A percentile compares a stretch with the other conserved stretches of the same genome.
phyloP scores from a whole-genome alignment of 345 rosid genomes.

The Salix exigua region DNA sequence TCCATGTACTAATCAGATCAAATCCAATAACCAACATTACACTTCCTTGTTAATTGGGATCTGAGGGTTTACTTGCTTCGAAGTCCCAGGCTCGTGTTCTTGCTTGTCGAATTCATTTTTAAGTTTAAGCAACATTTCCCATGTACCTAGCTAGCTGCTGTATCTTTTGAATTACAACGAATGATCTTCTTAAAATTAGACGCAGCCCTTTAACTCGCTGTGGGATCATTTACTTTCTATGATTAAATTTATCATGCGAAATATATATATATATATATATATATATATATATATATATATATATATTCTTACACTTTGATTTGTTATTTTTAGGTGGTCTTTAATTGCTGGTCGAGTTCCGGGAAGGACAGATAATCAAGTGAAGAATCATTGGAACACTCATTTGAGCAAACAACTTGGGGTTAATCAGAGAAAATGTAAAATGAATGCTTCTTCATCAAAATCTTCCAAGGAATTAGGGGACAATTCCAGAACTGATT shows the following conservation, averaged over 20 bases:
- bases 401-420: constrained; percentile 35
- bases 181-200: too few species aligned
- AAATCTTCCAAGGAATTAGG: not conserved
- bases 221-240: not conserved
- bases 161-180: too few species aligned
- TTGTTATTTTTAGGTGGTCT: constrained; percentile 31
- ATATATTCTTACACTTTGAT: not conserved
- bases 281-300: not conserved
- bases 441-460: not conserved
- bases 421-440: not conserved
- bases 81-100: too few species aligned
- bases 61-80: too few species aligned
- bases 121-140: too few species aligned
- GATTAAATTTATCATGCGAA: too few species aligned
- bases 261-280: not conserved
- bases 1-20: too few species aligned
- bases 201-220: too few species aligned
- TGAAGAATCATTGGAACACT: constrained; percentile 48
- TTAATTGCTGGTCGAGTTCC: constrained; percentile 45
- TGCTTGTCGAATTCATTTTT: too few species aligned
- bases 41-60: too few species aligned
- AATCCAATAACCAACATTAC: too few species aligned
- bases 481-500: not conserved
- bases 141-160: too few species aligned
- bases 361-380: constrained; percentile 48